A percentile compares a stretch with the other conserved stretches of the same genome.
phyloP scores from a whole-genome alignment of 2,329 filamentous ascomycete species.

The Aspergillus proliferans region DNA sequence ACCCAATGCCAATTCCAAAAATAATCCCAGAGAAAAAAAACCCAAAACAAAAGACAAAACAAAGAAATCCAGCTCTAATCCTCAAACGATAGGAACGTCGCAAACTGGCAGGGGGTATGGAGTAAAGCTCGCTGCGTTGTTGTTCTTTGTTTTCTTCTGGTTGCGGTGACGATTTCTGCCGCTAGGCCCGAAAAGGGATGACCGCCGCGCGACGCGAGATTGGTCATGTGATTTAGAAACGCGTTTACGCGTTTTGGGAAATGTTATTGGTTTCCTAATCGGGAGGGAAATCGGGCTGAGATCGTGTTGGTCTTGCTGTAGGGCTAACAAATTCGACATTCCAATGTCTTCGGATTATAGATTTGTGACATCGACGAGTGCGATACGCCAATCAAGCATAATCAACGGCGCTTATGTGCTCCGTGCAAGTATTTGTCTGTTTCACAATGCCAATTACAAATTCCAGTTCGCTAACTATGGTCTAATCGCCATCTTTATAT shows the following conservation, averaged over 20 bases:
- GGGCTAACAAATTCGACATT: no score
- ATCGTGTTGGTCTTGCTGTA: no score
- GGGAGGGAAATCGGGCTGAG: not conserved
- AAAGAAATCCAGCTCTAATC: not conserved
- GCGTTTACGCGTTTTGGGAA: conserved; percentile 18
- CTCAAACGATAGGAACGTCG: not conserved
- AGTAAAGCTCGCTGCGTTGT: conserved; percentile 4
- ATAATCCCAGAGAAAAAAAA: not conserved
- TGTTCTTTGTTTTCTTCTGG: conserved; percentile 9
- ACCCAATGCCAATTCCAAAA: not conserved
- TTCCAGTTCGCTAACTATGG: no score
- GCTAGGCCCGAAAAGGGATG: conserved; percentile 8
- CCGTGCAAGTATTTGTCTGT: no score
- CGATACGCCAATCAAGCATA: no score
- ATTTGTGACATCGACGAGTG: no score
- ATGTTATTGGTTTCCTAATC: conserved; percentile 7
- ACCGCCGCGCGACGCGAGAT: conserved; percentile 12
- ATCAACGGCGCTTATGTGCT: no score
- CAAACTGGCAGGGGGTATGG: not conserved
- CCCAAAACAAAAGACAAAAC: not conserved
- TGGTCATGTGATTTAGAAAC: not conserved
- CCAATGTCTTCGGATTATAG: no score
- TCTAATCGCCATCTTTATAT: no score
- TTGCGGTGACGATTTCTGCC: conserved; percentile 3
- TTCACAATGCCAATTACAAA: no score